These are phyloP conservation scores for Candida mesenterica DNA, from an alignment of 1,139 yeast genomes.

Conservation along the genomic window DNA sequence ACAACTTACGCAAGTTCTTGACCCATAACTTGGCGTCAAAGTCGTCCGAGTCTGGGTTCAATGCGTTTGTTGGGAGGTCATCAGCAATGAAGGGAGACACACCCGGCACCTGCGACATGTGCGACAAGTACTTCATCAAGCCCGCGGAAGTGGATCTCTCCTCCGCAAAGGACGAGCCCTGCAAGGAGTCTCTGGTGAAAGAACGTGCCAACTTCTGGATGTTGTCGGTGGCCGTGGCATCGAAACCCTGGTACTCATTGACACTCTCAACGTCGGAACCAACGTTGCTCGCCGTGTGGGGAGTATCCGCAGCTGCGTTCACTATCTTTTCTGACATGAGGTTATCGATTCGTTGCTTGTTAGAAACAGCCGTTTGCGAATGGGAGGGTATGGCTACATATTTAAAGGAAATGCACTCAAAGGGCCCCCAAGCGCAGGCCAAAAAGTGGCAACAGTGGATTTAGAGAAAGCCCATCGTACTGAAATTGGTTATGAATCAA, in stretches of 20 bases:
- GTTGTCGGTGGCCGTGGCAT: slow-evolving; percentile 23
- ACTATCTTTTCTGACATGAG: too few species aligned
- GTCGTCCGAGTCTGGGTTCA: slow-evolving; percentile 43
- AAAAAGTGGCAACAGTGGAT: too few species aligned
- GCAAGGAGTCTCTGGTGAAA: slow-evolving; percentile 30
- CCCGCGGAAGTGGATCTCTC: slow-evolving; percentile 11
- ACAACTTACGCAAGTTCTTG: slow-evolving; percentile 58
- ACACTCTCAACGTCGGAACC: slow-evolving; percentile 19
- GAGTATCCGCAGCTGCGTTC: too few species aligned
- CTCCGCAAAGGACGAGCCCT: slow-evolving; percentile 4
- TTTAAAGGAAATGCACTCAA: too few species aligned
- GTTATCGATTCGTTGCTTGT: too few species aligned
- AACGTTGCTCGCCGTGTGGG: neutral
- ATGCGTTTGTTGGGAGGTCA: slow-evolving; percentile 14
- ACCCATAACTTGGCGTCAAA: slow-evolving; percentile 74
- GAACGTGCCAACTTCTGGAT: slow-evolving; percentile 64
- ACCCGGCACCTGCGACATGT: slow-evolving; percentile 57
- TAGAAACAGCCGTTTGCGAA: too few species aligned
- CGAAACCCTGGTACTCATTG: slow-evolving; percentile 41
- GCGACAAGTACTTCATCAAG: slow-evolving; percentile 37
- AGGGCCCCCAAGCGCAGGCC: too few species aligned
- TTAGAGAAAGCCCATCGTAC: too few species aligned
- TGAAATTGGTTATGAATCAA: too few species aligned
- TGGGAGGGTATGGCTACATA: too few species aligned
- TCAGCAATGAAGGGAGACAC: slow-evolving; percentile 29